A percentile compares a stretch with the other conserved stretches of the same genome.
These are phyloP conservation scores for Vitis amurensis DNA, from an alignment of 164 flowering plant species.

Conservation along the genomic window DNA sequence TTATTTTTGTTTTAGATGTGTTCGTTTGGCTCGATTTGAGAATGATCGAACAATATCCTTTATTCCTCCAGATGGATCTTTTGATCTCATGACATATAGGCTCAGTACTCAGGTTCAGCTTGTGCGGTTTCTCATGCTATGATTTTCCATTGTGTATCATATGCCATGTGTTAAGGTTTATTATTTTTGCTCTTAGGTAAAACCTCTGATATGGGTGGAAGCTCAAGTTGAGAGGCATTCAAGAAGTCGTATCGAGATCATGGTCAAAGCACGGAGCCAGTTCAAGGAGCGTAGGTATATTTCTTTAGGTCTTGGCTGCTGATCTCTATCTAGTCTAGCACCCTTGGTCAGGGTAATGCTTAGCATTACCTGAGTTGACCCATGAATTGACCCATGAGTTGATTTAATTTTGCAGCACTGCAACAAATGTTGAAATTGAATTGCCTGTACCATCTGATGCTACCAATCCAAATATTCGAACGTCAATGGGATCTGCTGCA, in stretches of 20 bases:
- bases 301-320: not conserved
- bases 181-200: conserved; percentile 52
- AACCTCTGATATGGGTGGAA: conserved; percentile 98
- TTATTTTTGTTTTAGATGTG: conserved; percentile 61
- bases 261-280: conserved; percentile 94
- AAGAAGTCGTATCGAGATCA: conserved; percentile 86
- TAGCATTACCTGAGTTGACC: not conserved
- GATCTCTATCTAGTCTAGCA: not conserved
- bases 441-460: conserved; percentile 87
- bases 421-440: conserved; percentile 94
- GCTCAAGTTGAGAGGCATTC: conserved; percentile 96
- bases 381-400: conserved; percentile 12
- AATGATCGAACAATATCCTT: conserved; percentile 97
- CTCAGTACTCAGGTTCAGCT: conserved; percentile 84
- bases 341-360: not conserved
- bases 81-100: conserved; percentile 96
- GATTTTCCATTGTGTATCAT: not conserved
- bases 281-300: conserved; percentile 96
- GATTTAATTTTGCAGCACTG: conserved; percentile 56
- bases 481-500: conserved; percentile 95
- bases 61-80: conserved; percentile 97
- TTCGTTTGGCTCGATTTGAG: conserved; percentile 96
- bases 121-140: conserved; percentile 2
- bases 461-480: conserved; percentile 88
- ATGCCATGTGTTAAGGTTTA: conserved; percentile 1